Conservation (phyloP, 805 yeast species). For the Yarrowia sp. region DNA sequence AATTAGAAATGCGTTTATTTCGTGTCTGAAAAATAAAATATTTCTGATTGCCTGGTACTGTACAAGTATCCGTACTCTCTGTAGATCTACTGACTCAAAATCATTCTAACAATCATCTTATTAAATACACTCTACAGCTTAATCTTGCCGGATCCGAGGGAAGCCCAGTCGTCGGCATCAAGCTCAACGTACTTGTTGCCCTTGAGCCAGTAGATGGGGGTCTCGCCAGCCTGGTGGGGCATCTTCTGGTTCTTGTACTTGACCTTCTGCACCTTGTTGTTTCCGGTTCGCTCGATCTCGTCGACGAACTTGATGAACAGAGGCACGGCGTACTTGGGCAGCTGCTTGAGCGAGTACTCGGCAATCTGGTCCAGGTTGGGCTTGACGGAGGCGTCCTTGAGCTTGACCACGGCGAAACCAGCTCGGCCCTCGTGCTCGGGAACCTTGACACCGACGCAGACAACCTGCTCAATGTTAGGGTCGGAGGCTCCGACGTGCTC, state of each 20-base stretch:
- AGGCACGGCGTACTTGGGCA: constrained; percentile 87
- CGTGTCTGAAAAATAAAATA: too few relatives aligned
- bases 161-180: constrained; percentile 55
- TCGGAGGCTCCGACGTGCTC: constrained; percentile 48
- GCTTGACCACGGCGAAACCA: constrained; percentile 78
- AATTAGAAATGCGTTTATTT: too few relatives aligned
- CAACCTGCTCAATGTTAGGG: constrained; percentile 51
- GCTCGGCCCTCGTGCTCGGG: constrained; percentile 93
- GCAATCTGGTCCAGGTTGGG: constrained; percentile 46
- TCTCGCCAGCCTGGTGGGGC: constrained; percentile 44
- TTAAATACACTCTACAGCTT: constrained; percentile 33
- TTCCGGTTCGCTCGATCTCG: constrained; percentile 65
- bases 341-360: constrained; percentile 41
- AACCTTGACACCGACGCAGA: constrained; percentile 84
- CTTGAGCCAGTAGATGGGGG: constrained; percentile 66
- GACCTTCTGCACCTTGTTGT: constrained; percentile 83
- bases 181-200: constrained; percentile 54
- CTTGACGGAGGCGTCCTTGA: constrained; percentile 41
- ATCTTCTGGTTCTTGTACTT: constrained; percentile 41
- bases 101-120: too few relatives aligned
- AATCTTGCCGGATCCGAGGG: constrained; percentile 35
- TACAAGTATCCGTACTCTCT: not conserved
- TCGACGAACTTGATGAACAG: constrained; percentile 68
- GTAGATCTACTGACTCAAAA: too few relatives aligned
- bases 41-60: too few relatives aligned